Conservation (phyloP, 2,329 filamentous ascomycete species). For the Ophiostoma piceae region DNA sequence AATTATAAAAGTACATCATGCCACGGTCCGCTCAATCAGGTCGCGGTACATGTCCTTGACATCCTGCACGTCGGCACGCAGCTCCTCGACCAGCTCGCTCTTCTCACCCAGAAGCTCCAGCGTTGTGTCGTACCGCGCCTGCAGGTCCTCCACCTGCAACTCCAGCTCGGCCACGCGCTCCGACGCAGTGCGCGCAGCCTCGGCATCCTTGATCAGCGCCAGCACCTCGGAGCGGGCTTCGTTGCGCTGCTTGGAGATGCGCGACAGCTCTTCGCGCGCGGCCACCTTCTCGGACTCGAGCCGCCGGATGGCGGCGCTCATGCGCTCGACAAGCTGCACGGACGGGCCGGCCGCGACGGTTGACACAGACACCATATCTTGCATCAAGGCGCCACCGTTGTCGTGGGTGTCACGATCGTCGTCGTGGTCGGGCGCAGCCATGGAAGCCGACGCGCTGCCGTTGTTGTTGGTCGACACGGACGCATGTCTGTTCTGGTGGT, state of each 20-base stretch:
- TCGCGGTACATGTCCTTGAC: conserved; percentile 96
- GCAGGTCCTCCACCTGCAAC: conserved; percentile 59
- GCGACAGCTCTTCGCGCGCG: conserved; percentile 75
- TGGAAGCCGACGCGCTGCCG: not conserved
- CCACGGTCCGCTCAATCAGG: conserved; percentile 74
- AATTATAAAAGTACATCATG: not conserved
- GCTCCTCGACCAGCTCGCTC: conserved; percentile 88
- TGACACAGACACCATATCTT: conserved; percentile 83
- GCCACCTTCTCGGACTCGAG: conserved; percentile 89
- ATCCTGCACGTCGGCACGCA: conserved; percentile 82
- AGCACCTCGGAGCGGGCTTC: conserved; percentile 92
- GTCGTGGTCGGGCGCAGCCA: not conserved
- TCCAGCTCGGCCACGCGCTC: conserved; percentile 61
- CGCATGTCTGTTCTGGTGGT: conserved; percentile 15
- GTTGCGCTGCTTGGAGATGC: conserved; percentile 80
- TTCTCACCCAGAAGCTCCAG: conserved; percentile 95
- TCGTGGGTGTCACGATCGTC: conserved; percentile 13
- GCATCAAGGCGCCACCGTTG: conserved; percentile 56
- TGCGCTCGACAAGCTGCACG: conserved; percentile 90
- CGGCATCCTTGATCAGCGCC: conserved; percentile 77
- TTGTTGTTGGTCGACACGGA: conserved; percentile 10
- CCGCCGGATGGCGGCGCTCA: conserved; percentile 87
- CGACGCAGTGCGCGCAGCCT: conserved; percentile 59
- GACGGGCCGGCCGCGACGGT: conserved; percentile 86
- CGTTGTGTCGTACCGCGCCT: conserved; percentile 79